These are phyloP conservation scores for Picochlorum sp. DNA, from an alignment of 139 green algal genomes.

Conservation along the genomic window DNA sequence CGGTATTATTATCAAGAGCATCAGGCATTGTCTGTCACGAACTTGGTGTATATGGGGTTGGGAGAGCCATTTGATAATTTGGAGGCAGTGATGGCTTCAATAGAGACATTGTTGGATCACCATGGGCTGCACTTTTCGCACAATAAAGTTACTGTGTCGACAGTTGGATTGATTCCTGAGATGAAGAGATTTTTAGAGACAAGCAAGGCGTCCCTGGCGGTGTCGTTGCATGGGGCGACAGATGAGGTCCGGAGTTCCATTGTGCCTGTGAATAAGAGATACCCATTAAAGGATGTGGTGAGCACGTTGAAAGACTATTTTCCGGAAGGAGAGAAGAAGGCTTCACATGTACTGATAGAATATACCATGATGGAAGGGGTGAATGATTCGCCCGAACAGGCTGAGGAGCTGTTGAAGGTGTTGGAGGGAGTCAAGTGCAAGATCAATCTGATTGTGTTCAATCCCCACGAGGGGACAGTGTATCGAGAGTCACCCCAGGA, in stretches of 20 bases:
- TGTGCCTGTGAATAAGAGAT: constrained; percentile 79
- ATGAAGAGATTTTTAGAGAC: constrained; percentile 50
- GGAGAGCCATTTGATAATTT: constrained; percentile 80
- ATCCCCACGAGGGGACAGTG: constrained; percentile 58
- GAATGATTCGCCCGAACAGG: constrained; percentile 78
- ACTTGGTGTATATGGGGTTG: constrained; percentile 86
- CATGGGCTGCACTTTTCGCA: constrained; percentile 61
- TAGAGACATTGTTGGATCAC: constrained; percentile 58
- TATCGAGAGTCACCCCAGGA: constrained; percentile 39
- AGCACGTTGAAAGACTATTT: constrained; percentile 42
- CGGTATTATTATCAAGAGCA: constrained; percentile 4
- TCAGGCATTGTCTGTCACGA: constrained; percentile 37
- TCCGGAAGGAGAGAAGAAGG: constrained; percentile 21
- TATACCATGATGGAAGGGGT: constrained; percentile 82
- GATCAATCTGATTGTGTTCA: constrained; percentile 78
- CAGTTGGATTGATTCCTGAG: constrained; percentile 68
- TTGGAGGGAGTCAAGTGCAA: constrained; percentile 52
- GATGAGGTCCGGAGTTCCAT: constrained; percentile 79
- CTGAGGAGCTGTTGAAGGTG: constrained; percentile 15
- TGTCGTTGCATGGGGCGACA: constrained; percentile 86
- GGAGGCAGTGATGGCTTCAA: constrained; percentile 48
- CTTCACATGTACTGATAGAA: constrained; percentile 71
- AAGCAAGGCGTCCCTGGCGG: constrained; percentile 56
- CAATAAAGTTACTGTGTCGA: constrained; percentile 50
- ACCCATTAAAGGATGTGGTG: constrained; percentile 47